A percentile compares a stretch with the other conserved stretches of the same genome.
Conservation (phyloP, 306 rosid species). For the Ziziphus jujuba region DNA sequence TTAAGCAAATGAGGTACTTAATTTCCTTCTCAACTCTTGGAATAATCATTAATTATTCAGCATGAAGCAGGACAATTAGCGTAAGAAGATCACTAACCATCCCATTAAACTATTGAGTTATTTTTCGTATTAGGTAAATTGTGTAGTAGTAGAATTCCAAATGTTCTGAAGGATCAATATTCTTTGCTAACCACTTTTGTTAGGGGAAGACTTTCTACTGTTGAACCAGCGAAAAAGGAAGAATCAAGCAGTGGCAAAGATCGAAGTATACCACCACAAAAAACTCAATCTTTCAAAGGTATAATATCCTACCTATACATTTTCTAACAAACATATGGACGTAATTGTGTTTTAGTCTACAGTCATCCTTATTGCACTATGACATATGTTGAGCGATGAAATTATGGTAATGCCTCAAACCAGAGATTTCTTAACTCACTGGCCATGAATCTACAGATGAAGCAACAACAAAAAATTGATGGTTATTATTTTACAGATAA, state of each 20-base stretch:
- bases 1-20: conserved; percentile 55
- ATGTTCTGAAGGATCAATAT: neutral
- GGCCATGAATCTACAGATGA: neutral
- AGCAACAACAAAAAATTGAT: conserved; percentile 2
- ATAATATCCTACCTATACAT: neutral
- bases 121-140: neutral
- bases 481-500: conserved; percentile 45
- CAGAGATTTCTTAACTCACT: too few relatives aligned
- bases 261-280: conserved; percentile 38
- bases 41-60: neutral
- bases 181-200: conserved; percentile 22
- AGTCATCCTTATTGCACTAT: too few relatives aligned
- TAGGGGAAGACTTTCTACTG: conserved; percentile 39
- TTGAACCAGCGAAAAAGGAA: conserved; percentile 29
- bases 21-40: neutral
- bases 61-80: neutral
- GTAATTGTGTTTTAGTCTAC: too few relatives aligned
- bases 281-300: conserved; percentile 66
- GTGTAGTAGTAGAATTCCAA: neutral
- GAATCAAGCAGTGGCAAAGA: conserved; percentile 33
- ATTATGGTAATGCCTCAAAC: neutral
- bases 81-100: too few relatives aligned
- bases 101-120: too few relatives aligned
- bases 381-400: too few relatives aligned
- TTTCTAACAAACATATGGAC: neutral